Conservation (phyloP, 345 rosid genomes). For the Trapa incisa region DNA sequence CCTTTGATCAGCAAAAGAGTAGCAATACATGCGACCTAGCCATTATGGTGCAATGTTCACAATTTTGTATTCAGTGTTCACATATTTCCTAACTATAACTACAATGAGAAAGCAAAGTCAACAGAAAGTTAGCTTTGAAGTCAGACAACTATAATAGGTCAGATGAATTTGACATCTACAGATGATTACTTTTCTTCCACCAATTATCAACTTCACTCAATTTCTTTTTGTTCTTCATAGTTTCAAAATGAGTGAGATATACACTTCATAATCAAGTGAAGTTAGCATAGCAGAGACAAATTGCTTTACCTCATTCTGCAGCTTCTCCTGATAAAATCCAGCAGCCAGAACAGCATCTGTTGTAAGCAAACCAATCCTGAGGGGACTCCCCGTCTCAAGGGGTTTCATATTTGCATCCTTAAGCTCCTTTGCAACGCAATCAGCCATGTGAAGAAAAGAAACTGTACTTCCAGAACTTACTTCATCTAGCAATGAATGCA, state of each 20-base stretch:
- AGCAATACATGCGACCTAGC: no score
- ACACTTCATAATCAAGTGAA: background rate
- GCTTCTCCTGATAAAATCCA: conserved; percentile 40
- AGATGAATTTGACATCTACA: no score
- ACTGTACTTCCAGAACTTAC: conserved; percentile 22
- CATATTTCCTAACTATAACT: background rate
- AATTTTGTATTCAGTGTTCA: no score
- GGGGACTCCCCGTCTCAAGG: conserved; percentile 39
- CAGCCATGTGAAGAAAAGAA: conserved; percentile 32
- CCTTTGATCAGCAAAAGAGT: no score
- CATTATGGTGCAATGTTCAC: no score
- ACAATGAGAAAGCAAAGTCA: background rate
- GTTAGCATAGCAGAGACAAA: background rate
- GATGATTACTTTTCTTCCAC: background rate
- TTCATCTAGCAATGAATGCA: conserved; percentile 37
- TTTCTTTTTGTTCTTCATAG: background rate
- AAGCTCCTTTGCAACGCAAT: conserved; percentile 44
- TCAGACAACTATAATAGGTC: background rate
- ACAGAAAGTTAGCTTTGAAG: background rate
- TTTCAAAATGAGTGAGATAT: background rate
- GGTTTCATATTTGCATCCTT: conserved; percentile 39
- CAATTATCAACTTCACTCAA: background rate
- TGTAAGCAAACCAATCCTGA: conserved; percentile 32
- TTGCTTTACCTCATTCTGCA: conserved; percentile 27
- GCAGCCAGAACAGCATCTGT: conserved; percentile 24